Evolutionary conservation across 1,139 yeast genomes (phyloP), one percentile per base, ranked within the genome.

Genomic region (Saccharomyces hybrid): DNA sequence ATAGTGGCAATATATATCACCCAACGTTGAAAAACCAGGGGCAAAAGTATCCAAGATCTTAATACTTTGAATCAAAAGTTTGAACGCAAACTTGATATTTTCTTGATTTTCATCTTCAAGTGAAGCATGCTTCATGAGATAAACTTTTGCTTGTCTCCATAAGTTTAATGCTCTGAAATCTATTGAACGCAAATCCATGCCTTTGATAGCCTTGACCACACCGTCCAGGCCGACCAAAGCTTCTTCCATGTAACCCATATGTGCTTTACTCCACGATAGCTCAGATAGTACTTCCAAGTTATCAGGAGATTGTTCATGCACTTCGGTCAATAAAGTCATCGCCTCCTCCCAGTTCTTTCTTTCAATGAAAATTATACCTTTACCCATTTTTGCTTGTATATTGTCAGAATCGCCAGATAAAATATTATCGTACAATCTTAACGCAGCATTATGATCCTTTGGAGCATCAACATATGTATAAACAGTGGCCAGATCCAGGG

Each of bases 391-490:
- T 0, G 96, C 96, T 51, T 77, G 77, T 3, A 78, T 72, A 62
- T 83, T 81, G 1, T 71, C 64, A 0, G 84, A 82, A 53, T 80
- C 80, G 2, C 73, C 72, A 2, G 64, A 63, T 31, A 88, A 74
- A 7, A 90, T 81, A 32, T 77, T 73, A 52, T 86, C 86, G 68
- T 86, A 93, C 28, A 90, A 71, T 50, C 81, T 81, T 48, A 87
- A 68, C 0, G 99, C 98, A 44, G 84, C 76, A 8, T 80, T 76
- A 65, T 82, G 89, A 69, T 91, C 87, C 68, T 89, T 89, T 4
- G 98, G 99, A 0, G 96, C 88, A 67, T 91, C 96, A 66, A 84
- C 80, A 65, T 87, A 86, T 0, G 96, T 88, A 64, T 89, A 88
- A 0, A 87, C 79, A 2, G 84, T 80, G 0, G 95, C 98, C 54